A percentile compares a stretch with the other conserved stretches of the same genome.
These are phyloP conservation scores for Zygnema circumcarinatum DNA, from an alignment of 139 green algal species.

Conservation along the genomic window DNA sequence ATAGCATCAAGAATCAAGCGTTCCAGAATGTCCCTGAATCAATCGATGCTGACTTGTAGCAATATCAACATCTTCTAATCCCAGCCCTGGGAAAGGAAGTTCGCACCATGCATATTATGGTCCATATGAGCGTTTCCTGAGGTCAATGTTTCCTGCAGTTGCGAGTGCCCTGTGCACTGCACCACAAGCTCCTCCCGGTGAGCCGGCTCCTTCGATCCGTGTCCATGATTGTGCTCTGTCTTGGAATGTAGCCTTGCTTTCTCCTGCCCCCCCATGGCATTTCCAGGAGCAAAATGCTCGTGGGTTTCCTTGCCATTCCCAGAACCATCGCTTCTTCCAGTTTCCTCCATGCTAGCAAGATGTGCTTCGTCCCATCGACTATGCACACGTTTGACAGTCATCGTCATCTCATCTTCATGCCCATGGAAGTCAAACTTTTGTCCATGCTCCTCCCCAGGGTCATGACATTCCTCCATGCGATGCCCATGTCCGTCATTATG, in stretches of 20 bases:
- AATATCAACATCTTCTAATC: too few relatives aligned
- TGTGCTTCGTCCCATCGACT: neutral
- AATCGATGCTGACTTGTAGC: too few relatives aligned
- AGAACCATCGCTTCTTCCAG: neutral
- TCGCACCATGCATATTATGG: constrained; percentile 62
- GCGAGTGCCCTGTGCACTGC: neutral
- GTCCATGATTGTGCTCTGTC: neutral
- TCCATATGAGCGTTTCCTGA: constrained; percentile 48
- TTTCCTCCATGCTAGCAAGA: neutral
- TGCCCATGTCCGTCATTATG: neutral
- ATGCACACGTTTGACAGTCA: neutral
- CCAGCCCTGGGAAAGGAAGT: too few relatives aligned
- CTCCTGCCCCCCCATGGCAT: neutral
- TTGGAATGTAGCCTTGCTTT: neutral
- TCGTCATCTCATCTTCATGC: constrained; percentile 22
- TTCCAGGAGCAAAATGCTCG: neutral
- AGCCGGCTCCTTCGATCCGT: too few relatives aligned
- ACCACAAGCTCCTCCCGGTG: neutral
- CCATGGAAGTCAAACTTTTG: neutral
- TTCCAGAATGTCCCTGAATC: too few relatives aligned
- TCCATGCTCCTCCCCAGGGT: neutral
- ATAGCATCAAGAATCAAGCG: too few relatives aligned
- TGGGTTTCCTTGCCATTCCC: neutral
- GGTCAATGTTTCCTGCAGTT: constrained; percentile 41
- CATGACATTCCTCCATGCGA: neutral